A percentile compares a stretch with the other conserved stretches of the same genome.
Evolutionary conservation across 169 alveolate genomes (phyloP).

Genomic region (Cryptosporidium sp.): DNA sequence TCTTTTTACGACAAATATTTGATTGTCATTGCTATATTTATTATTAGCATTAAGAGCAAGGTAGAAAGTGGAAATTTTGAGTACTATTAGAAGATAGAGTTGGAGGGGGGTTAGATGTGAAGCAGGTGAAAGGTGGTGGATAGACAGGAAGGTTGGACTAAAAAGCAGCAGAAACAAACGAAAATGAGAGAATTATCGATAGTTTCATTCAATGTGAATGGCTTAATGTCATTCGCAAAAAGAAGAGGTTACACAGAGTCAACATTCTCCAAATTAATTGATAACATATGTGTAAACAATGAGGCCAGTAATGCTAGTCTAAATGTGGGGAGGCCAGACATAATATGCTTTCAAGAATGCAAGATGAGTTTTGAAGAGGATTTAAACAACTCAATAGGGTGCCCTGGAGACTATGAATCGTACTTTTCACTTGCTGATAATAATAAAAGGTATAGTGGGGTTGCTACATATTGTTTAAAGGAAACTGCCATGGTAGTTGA

Average conservation of each 20-base stretch:
- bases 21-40: too few relatives aligned
- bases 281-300: conserved; percentile 2
- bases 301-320: neutral
- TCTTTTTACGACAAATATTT: too few relatives aligned
- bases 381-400: conserved; percentile 20
- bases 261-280: conserved; percentile 5
- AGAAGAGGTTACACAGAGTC: conserved; percentile 44
- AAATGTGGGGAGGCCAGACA: conserved; percentile 11
- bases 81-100: neutral
- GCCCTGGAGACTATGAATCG: conserved; percentile 32
- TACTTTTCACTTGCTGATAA: conserved; percentile 34
- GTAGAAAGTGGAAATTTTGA: neutral
- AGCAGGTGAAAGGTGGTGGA: neutral
- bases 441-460: conserved; percentile 65
- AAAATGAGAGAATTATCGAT: neutral
- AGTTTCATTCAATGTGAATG: conserved; percentile 63
- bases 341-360: conserved; percentile 58
- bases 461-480: conserved; percentile 33
- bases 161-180: neutral
- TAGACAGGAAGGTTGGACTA: too few relatives aligned
- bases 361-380: conserved; percentile 50
- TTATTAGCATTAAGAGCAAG: too few relatives aligned
- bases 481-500: conserved; percentile 4
- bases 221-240: conserved; percentile 22
- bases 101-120: neutral